Evolutionary conservation across 2,329 filamentous ascomycete species (phyloP), one percentile per base, ranked within the genome.

Genomic region (Trichophyton simii): DNA sequence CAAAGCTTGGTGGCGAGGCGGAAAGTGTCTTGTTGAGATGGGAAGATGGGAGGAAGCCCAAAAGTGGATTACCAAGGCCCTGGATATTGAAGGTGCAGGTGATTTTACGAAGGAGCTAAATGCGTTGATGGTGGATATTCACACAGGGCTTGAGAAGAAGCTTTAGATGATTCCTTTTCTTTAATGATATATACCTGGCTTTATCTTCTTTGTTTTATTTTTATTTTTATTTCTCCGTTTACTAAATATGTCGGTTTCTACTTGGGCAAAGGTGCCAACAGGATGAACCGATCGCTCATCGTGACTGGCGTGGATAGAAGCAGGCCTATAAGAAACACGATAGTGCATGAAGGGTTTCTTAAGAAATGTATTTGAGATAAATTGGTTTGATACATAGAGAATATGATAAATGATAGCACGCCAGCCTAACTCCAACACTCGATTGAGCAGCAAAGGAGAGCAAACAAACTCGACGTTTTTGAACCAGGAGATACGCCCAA

Each of bases 1-100:
- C 0, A 97, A 97, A 83, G 91, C 86, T 0, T 97, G 92, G 90
- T 96, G 90, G 87, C 81, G 94, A 64, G 80, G 89, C 64, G 94
- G 89, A 8, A 85, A 85, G 77, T 95, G 90, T 71, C 75, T 97
- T 71, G 76, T 87, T 66, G 94, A 99, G 83, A 97, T 97, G 94
- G 87, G 88, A 0, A 76, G 92, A 63, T 76, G 89, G 69, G 85
- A 88, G 61, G 92, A 97, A 82, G 91, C 91, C 0, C 80, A 80
- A 68, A 84, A 86, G 65, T 95, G 91, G 84, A 81, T 96, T 46
- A 82, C 81, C 66, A 81, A 83, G 70, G 91, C 84, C 0, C 74
- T 96, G 62, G 92, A 96, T 78, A 85, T 91, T 72, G 91, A 95
- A 77, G 87, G 87, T 18, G 55, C 9, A 6, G 55, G 55, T 13